These are phyloP conservation scores for Discostella pseudostelligera DNA, from an alignment of 108 stramenopile species.

Conservation along the genomic window DNA sequence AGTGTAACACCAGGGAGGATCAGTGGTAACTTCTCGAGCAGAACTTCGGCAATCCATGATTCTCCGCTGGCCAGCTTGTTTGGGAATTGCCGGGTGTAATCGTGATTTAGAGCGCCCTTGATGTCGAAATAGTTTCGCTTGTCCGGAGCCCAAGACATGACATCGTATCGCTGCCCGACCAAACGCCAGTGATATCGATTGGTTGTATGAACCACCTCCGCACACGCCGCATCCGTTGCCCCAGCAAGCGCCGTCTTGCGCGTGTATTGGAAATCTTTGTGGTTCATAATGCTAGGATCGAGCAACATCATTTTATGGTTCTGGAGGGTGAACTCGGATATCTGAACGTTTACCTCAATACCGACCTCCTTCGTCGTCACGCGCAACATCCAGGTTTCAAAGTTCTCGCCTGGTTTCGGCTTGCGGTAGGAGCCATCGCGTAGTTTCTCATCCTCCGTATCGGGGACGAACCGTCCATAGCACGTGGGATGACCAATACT, in stretches of 20 bases:
- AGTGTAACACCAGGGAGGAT: constrained; percentile 88
- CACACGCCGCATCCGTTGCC: constrained; percentile 88
- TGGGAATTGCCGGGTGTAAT: constrained; percentile 80
- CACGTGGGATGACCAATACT: constrained; percentile 91
- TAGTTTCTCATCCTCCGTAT: constrained; percentile 93
- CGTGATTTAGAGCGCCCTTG: constrained; percentile 62
- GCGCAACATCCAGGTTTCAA: constrained; percentile 96
- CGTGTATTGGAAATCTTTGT: constrained; percentile 83
- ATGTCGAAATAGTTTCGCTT: constrained; percentile 83
- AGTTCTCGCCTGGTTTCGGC: constrained; percentile 80
- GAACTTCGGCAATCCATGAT: constrained; percentile 87
- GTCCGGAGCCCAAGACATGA: constrained; percentile 93
- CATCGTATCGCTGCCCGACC: constrained; percentile 95
- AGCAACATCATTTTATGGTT: constrained; percentile 97
- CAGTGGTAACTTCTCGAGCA: constrained; percentile 81
- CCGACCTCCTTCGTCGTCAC: constrained; percentile 97
- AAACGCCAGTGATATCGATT: constrained; percentile 96
- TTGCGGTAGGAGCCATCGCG: constrained; percentile 83
- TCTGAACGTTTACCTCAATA: constrained; percentile 94
- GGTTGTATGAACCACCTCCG: constrained; percentile 95
- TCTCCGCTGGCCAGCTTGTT: constrained; percentile 69
- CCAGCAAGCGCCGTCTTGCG: constrained; percentile 59
- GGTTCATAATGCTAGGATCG: constrained; percentile 85
- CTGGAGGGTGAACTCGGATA: constrained; percentile 97
- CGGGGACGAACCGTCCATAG: constrained; percentile 95